phyloP scores from a whole-genome alignment of 768 basidiomycete species.

The Lactifluus echinatus region DNA sequence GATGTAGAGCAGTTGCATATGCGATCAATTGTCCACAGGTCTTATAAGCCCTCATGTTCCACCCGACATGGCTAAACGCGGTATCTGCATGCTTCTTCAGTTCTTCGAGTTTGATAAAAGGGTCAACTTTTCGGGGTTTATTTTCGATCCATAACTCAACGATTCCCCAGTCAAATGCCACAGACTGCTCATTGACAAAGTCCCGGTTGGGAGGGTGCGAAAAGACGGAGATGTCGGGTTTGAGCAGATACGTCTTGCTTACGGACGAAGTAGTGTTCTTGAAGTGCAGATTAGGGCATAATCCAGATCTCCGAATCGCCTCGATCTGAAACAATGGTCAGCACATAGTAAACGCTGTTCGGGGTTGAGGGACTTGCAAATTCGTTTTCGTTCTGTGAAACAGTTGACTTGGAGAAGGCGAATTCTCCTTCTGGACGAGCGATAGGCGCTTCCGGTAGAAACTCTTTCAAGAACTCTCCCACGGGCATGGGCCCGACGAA shows the following conservation, averaged over 20 bases:
- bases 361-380: neutral
- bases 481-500: neutral
- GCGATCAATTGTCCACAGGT: neutral
- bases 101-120: neutral
- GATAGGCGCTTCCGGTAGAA: neutral
- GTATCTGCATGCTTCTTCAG: neutral
- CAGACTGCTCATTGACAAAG: neutral
- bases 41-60: neutral
- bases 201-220: neutral
- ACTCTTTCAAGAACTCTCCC: neutral
- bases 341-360: neutral
- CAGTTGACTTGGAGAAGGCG: neutral
- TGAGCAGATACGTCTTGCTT: neutral
- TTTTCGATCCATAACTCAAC: slow-evolving; percentile 1
- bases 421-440: neutral
- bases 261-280: neutral
- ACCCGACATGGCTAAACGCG: neutral
- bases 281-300: neutral
- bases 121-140: neutral
- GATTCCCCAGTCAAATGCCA: neutral
- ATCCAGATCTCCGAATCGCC: neutral
- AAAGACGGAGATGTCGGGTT: neutral
- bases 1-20: neutral
- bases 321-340: neutral
- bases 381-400: neutral